Evolutionary conservation across 1,284 basidiomycete genomes (phyloP), one percentile per base, ranked within the genome.

Genomic region (Marasmius oreades): DNA sequence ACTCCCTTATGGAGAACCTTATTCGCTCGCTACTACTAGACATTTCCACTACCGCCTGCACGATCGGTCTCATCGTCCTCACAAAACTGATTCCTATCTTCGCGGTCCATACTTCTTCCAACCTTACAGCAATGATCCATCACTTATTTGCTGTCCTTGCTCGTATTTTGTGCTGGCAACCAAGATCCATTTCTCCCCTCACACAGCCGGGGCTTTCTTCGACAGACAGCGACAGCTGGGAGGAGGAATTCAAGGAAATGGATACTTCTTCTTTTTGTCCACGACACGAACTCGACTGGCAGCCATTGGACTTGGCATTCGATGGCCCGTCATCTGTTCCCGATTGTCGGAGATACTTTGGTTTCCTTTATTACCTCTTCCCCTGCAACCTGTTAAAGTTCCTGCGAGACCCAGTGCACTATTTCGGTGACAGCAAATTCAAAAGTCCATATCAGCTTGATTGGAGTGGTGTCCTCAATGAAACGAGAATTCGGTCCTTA

Each of bases 281-380:
- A 20, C 77, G 78, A 14, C 70, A 78, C 16, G 81, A 85, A 50
- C 68, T 88, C 23, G 66, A 76, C 8, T 92, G 90, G 90, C 70
- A 82, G 58, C 77, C 81, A 43, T 73, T 90, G 24, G 81, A 87
- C 53, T 71, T 75, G 61, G 77, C 81, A 0, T 83, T 87, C 63
- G 70, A 77, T 55, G 73, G 76, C 1, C 70, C 75, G 11, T 76
- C 81, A 5, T 71, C 75, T 20, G 69, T 79, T 1, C 88, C 88
- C 36, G 78, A 79, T 18, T 76, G 80, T 14, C 78, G 81, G 37
- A 77, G 76, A 54, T 87, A 80, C 65, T 95, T 93, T 73, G 88
- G 88, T 6, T 78, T 84, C 55, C 74, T 95, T 61, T 95, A 94
- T 70, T 95, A 92, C 64, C 80, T 95, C 53, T 95, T 90, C 70